These are phyloP conservation scores for Lomentospora prolificans DNA, from an alignment of 2,329 filamentous ascomycete species.

Conservation along the genomic window DNA sequence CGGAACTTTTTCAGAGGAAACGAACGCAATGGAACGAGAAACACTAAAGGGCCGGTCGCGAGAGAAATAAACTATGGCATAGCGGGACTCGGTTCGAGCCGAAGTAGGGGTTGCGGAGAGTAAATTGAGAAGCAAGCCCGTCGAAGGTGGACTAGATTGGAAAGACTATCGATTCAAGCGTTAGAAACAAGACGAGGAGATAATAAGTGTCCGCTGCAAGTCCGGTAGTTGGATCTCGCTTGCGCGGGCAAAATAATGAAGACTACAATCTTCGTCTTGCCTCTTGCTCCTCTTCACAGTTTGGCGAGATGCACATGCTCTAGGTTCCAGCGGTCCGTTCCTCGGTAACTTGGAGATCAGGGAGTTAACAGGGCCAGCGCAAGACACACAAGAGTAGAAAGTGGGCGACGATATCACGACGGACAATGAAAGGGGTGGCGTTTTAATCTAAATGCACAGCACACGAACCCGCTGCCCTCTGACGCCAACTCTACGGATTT, in stretches of 20 bases:
- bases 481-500: background rate
- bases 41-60: too few relatives aligned
- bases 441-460: background rate
- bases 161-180: too few relatives aligned
- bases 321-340: background rate
- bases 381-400: too few relatives aligned
- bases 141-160: too few relatives aligned
- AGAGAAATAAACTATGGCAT: background rate
- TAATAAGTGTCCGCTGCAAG: conserved; percentile 7
- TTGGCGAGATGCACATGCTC: background rate
- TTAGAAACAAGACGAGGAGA: background rate
- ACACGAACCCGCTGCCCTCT: too few relatives aligned
- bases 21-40: background rate
- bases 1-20: background rate
- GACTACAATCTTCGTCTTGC: background rate
- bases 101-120: background rate
- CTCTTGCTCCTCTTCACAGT: background rate
- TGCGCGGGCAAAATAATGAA: background rate
- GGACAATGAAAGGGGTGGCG: background rate
- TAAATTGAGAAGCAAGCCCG: background rate
- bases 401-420: background rate
- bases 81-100: background rate
- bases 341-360: background rate
- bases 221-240: conserved; percentile 4
- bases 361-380: too few relatives aligned